These are phyloP conservation scores for Candida broadrunensis DNA, from an alignment of 805 yeast genomes.

Conservation along the genomic window DNA sequence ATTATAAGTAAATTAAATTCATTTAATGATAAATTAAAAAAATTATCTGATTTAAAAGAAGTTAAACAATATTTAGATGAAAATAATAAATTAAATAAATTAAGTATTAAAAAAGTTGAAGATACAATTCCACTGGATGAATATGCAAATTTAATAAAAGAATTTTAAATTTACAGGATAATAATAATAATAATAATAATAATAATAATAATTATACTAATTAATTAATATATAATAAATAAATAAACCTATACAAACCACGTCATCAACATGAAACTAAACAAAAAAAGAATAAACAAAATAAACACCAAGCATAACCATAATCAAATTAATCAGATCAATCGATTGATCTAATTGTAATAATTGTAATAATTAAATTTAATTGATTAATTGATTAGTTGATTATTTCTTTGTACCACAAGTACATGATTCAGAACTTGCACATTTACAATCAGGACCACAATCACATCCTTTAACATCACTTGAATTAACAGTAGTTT, in stretches of 20 bases:
- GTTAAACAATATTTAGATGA: constrained; percentile 19
- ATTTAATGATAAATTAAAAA: constrained; percentile 17
- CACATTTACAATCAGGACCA: constrained; percentile 20
- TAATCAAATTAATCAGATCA: background rate
- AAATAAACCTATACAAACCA: background rate
- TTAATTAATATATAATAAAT: background rate
- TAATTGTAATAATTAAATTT: too few species aligned
- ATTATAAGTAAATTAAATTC: constrained; percentile 20
- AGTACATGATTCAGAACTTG: constrained; percentile 10
- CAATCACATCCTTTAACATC: constrained; percentile 17
- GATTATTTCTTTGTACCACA: constrained; percentile 10
- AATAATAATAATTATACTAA: background rate
- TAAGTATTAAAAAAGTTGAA: constrained; percentile 19
- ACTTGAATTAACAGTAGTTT: constrained; percentile 4
- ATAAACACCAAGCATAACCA: background rate
- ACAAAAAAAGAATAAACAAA: background rate
- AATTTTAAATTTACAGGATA: background rate
- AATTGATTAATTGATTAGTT: background rate
- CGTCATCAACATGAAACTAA: too few species aligned
- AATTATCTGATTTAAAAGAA: constrained; percentile 14
- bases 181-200: background rate
- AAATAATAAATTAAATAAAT: constrained; percentile 17
- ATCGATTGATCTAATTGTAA: too few species aligned
- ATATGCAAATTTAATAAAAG: background rate
- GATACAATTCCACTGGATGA: constrained; percentile 4